Evolutionary conservation across 371 early-diverging fungal species (phyloP).

Genomic region (Saksenaea oblongispora): DNA sequence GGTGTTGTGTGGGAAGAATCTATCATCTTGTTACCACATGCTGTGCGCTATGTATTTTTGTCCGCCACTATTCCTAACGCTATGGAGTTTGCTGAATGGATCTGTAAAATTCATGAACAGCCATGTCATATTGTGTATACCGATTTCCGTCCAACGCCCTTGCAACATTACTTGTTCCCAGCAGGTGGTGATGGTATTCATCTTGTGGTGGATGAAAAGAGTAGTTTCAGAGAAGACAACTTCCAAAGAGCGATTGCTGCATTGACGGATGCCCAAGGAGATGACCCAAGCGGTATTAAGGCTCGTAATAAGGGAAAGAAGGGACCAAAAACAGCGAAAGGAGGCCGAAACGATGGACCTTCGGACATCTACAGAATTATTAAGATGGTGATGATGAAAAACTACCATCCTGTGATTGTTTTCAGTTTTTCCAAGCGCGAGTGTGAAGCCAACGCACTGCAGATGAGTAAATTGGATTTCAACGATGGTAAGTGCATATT

Average conservation of each 20-base stretch:
- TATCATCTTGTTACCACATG: slow-evolving; percentile 94
- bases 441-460: slow-evolving; percentile 94
- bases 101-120: slow-evolving; percentile 94
- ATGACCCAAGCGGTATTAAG: slow-evolving; percentile 48
- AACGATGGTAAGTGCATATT: slow-evolving; percentile 61
- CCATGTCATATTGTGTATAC: slow-evolving; percentile 99
- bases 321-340: slow-evolving; percentile 49
- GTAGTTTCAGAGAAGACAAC: slow-evolving; percentile 92
- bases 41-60: slow-evolving; percentile 96
- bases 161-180: slow-evolving; percentile 98
- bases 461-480: slow-evolving; percentile 93
- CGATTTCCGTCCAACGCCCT: slow-evolving; percentile 98
- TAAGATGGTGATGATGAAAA: slow-evolving; percentile 91
- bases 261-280: slow-evolving; percentile 67
- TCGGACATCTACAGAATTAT: slow-evolving; percentile 94
- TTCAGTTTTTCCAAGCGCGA: slow-evolving; percentile 98
- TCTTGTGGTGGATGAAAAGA: slow-evolving; percentile 95
- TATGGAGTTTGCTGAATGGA: slow-evolving; percentile 99
- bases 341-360: slow-evolving; percentile 60
- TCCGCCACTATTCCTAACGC: slow-evolving; percentile 99
- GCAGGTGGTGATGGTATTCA: slow-evolving; percentile 92
- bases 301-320: slow-evolving; percentile 39
- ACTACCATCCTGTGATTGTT: slow-evolving; percentile 98
- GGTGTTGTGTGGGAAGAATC: slow-evolving; percentile 99
- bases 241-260: slow-evolving; percentile 88